Evolutionary conservation across 495 filamentous ascomycete genomes (phyloP), one percentile per base, ranked within the genome.

Genomic region (Evansstolkia leycettana): DNA sequence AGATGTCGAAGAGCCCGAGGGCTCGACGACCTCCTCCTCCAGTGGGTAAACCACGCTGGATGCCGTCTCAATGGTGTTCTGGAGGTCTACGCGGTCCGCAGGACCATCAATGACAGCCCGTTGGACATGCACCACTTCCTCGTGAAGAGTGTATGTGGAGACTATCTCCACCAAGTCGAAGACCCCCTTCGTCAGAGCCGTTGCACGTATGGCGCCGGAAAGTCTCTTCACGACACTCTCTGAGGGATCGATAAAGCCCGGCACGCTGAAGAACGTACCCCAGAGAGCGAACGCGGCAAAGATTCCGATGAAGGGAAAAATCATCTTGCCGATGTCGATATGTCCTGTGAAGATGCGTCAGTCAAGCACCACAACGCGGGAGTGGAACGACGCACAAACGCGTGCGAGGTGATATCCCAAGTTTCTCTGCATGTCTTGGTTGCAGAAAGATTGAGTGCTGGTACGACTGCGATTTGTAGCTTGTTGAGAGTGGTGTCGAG

Each of bases 241-340:
- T 17, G 10, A n/a, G 17, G 42, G 38, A 10, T 17, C n/a, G 13
- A 25, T 45, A 17, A 44, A 24, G 4, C 38, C 38, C 11, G 38
- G 42, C 5, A 45, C 27, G 14, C 36, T 28, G 14, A 35, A 29
- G 19, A 40, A 35, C 19, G 39, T 27, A 16, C 37, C 33, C 30
- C 33, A 38, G 30, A 48, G 27, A 28, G 45, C 17, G 12, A 36
- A 19, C 23, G 17, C 23, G 24, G 28, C 20, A 18, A 41, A 31
- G 17, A 44, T 14, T 1, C 37, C 37, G 18, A 40, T 7, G 17
- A 44, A 40, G 8, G 37, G 37, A 16, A 42, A 33, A 18, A 38
- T 13, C 40, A 42, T 42, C 10, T 37, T 36, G 5, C 14, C 20
- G 20, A 23, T 5, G 20, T 23, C 9, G 20, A 23, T 23, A 23